Evolutionary conservation across 192 early-diverging fungal genomes (phyloP).

Genomic region (Coemansia sp.): DNA sequence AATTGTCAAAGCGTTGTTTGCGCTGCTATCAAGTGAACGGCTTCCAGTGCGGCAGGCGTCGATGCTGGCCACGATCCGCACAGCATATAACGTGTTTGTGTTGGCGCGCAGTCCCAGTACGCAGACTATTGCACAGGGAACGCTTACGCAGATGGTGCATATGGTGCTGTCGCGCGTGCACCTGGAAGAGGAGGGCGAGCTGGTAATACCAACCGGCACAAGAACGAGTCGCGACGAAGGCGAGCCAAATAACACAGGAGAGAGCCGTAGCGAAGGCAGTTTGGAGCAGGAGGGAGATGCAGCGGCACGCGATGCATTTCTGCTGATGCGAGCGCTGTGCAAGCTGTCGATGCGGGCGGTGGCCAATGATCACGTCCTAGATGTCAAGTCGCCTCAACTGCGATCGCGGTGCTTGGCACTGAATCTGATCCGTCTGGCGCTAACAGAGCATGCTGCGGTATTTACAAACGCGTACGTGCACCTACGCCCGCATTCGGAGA

Average conservation of each 20-base stretch:
- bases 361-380: slow-evolving; percentile 63
- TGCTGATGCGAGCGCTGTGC: slow-evolving; percentile 84
- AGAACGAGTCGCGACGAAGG: too few relatives aligned
- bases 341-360: slow-evolving; percentile 85
- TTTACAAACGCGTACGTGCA: slow-evolving; percentile 65
- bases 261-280: not conserved
- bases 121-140: slow-evolving; percentile 85
- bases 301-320: slow-evolving; percentile 70
- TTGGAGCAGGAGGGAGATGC: slow-evolving; percentile 15
- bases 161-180: slow-evolving; percentile 73
- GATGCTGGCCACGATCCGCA: slow-evolving; percentile 77
- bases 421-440: slow-evolving; percentile 71
- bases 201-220: too few relatives aligned
- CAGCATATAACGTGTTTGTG: slow-evolving; percentile 86
- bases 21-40: slow-evolving; percentile 70
- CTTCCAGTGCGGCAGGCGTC: slow-evolving; percentile 70
- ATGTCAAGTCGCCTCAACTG: slow-evolving; percentile 78
- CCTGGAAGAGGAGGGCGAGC: slow-evolving; percentile 13
- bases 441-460: slow-evolving; percentile 72
- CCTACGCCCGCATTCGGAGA: slow-evolving; percentile 13
- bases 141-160: slow-evolving; percentile 86
- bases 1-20: slow-evolving; percentile 86
- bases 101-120: slow-evolving; percentile 67
- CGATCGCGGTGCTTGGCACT: slow-evolving; percentile 82
- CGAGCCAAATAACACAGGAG: too few relatives aligned